Evolutionary conservation across 2,329 filamentous ascomycete genomes (phyloP).

Genomic region (Chaetomium sp.): DNA sequence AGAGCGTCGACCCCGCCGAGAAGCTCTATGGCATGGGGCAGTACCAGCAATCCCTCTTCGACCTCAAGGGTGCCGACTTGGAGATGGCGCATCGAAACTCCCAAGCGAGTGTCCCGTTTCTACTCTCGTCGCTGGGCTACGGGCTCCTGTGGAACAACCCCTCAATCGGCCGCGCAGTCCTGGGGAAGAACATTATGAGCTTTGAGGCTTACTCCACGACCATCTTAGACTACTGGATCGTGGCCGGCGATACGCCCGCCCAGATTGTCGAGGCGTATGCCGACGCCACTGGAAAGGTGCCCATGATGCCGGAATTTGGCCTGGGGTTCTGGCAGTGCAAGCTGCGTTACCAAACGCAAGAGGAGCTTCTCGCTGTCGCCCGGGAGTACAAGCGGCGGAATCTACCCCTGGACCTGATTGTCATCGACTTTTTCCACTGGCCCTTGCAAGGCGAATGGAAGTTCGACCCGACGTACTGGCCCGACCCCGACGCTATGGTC

Average conservation of each 20-base stretch:
- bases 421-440: conserved; percentile 8
- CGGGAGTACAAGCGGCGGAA: conserved; percentile 4
- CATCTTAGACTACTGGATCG: conserved; percentile 7
- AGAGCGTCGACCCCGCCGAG: conserved; percentile 3
- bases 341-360: conserved; percentile 9
- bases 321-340: conserved; percentile 10
- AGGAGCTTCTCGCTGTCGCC: conserved; percentile 4
- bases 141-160: conserved; percentile 10
- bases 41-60: conserved; percentile 9
- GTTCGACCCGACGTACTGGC: conserved; percentile 9
- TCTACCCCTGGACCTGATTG: conserved; percentile 4
- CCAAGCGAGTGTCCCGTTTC: conserved; percentile 6
- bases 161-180: not conserved
- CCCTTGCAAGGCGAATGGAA: conserved; percentile 1
- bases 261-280: conserved; percentile 5
- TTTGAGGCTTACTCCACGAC: conserved; percentile 7
- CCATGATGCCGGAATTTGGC: conserved; percentile 5
- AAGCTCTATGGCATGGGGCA: conserved; percentile 9
- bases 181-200: conserved; percentile 8
- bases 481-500: conserved; percentile 8
- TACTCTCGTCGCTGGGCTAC: conserved; percentile 7
- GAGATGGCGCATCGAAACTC: conserved; percentile 9
- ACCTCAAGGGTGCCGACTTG: conserved; percentile 9
- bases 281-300: conserved; percentile 1
- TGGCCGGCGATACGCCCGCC: not conserved